Conservation (phyloP, 139 green algal species). For the Tetraselmis striata region DNA sequence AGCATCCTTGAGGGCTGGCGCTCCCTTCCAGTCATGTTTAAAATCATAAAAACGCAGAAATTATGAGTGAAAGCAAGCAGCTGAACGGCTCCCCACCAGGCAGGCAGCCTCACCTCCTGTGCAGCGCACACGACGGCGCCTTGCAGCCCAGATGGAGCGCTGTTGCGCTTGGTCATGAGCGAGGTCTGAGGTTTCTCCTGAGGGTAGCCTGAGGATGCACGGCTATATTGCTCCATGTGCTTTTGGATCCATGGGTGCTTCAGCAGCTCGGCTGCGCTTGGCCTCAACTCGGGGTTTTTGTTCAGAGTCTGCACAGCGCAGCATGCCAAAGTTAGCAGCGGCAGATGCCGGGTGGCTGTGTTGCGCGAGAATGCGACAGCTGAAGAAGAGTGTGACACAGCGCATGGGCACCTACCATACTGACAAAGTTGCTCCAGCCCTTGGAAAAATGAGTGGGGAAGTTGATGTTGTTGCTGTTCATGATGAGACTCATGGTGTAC, state of each 20-base stretch:
- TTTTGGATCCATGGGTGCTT: slow-evolving; percentile 54
- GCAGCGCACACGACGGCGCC: not conserved
- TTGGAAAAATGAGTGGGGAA: slow-evolving; percentile 28
- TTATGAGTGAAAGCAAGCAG: too few relatives aligned
- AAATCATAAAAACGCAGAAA: too few relatives aligned
- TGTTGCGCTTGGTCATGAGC: not conserved
- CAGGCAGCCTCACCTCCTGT: not conserved
- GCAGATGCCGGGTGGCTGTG: not conserved
- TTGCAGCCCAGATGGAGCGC: not conserved
- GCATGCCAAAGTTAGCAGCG: slow-evolving; percentile 21
- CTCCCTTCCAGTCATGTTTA: too few relatives aligned
- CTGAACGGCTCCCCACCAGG: too few relatives aligned
- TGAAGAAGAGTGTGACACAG: not conserved
- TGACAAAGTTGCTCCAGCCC: slow-evolving; percentile 45
- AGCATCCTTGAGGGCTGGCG: too few relatives aligned
- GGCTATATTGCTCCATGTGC: not conserved
- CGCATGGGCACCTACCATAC: not conserved
- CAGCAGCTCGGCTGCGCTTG: slow-evolving; percentile 54
- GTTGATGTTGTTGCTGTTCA: slow-evolving; percentile 50
- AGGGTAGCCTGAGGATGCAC: too few relatives aligned
- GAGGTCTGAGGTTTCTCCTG: not conserved
- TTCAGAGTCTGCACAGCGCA: slow-evolving; percentile 48
- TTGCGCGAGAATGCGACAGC: not conserved
- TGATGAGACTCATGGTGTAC: slow-evolving; percentile 68
- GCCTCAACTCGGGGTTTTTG: slow-evolving; percentile 53